A percentile compares a stretch with the other conserved stretches of the same genome.
phyloP scores from a whole-genome alignment of 805 yeast genomes.

The Candida takata region DNA sequence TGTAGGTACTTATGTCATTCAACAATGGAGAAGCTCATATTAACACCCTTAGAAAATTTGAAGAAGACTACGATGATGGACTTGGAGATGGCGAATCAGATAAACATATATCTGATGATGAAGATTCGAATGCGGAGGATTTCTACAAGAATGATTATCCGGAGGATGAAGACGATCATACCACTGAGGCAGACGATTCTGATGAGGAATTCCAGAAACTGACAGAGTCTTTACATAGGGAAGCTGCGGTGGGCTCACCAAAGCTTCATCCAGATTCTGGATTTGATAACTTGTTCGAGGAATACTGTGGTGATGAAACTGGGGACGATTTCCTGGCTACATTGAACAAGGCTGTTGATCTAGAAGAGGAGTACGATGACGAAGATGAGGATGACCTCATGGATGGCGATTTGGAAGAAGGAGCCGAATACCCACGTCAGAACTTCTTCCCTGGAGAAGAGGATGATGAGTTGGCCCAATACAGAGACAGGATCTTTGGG shows the following conservation, averaged over 20 bases:
- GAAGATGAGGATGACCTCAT: conserved; percentile 56
- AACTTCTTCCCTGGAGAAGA: conserved; percentile 50
- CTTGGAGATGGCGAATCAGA: conserved; percentile 30
- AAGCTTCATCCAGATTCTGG: conserved; percentile 11
- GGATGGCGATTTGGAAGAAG: conserved; percentile 25
- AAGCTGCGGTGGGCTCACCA: conserved; percentile 7
- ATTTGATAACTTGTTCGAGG: conserved; percentile 42
- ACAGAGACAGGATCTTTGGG: conserved; percentile 57
- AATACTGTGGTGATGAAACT: conserved; percentile 50
- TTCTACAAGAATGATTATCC: conserved; percentile 92
- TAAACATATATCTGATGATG: conserved; percentile 54
- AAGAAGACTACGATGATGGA: conserved; percentile 33
- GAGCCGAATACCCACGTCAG: conserved; percentile 35
- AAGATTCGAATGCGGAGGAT: conserved; percentile 86
- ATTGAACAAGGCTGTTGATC: conserved; percentile 21
- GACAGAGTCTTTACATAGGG: conserved; percentile 12
- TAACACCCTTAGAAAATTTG: conserved; percentile 26
- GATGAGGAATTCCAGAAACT: conserved; percentile 13
- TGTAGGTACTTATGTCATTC: conserved; percentile 18
- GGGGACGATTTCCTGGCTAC: conserved; percentile 38
- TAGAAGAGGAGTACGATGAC: conserved; percentile 25
- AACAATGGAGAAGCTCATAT: background rate
- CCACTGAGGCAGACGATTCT: conserved; percentile 16
- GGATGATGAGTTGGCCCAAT: conserved; percentile 54
- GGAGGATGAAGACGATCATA: conserved; percentile 75